Conservation (phyloP, 306 rosid genomes). For the Notholithocarpus densiflorus region DNA sequence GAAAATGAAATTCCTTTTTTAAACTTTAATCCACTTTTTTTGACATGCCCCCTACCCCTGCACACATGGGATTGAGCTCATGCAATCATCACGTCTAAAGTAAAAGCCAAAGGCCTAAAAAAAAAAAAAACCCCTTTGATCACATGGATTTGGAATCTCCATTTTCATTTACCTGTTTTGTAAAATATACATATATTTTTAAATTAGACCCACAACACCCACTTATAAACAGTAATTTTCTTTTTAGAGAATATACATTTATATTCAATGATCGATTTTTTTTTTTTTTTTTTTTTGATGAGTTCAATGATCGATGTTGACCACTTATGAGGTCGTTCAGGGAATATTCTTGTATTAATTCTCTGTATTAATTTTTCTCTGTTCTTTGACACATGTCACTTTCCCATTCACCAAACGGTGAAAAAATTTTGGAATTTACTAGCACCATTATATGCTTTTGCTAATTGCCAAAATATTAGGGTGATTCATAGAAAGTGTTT, state of each 20-base stretch:
- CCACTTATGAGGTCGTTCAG: background rate
- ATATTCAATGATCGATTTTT: slow-evolving; percentile 13
- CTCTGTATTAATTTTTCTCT: background rate
- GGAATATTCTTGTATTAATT: slow-evolving; percentile 16
- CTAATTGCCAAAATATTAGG: background rate
- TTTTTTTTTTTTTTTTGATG: too few species aligned
- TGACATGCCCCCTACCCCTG: background rate
- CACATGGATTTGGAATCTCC: slow-evolving; percentile 48
- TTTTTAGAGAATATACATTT: slow-evolving; percentile 9
- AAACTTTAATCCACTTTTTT: slow-evolving; percentile 14
- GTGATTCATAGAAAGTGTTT: slow-evolving; percentile 2
- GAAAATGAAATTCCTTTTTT: background rate
- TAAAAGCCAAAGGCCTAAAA: slow-evolving; percentile 1
- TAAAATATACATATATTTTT: background rate
- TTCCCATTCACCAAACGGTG: background rate
- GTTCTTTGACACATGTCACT: background rate
- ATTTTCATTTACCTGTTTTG: background rate
- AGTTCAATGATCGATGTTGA: slow-evolving; percentile 27
- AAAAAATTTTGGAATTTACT: background rate
- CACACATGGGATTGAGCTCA: slow-evolving; percentile 50
- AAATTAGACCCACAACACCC: background rate
- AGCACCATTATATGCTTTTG: background rate
- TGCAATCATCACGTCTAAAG: slow-evolving; percentile 42
- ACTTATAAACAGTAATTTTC: background rate
- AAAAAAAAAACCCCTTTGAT: slow-evolving; percentile 25